phyloP scores from a whole-genome alignment of 2,329 filamentous ascomycete species.

The Calycina marina region DNA sequence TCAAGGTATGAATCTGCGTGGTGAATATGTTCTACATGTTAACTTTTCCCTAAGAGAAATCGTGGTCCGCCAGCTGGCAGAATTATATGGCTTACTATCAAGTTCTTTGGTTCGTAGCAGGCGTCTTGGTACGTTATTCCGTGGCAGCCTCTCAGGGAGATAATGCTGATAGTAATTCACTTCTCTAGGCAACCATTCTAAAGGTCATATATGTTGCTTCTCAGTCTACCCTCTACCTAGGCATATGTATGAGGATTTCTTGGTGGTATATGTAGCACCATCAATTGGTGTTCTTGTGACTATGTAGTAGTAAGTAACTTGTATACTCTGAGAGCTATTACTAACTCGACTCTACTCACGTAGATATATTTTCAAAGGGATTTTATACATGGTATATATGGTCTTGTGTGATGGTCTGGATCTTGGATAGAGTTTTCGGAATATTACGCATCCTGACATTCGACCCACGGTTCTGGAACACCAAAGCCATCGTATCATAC shows the following conservation, averaged over 20 bases:
- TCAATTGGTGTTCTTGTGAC: conserved; percentile 32
- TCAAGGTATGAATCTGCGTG: background rate
- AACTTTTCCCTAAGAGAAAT: background rate
- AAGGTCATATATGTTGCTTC: conserved; percentile 28
- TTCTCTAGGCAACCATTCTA: conserved; percentile 19
- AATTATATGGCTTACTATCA: conserved; percentile 16
- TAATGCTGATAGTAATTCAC: background rate
- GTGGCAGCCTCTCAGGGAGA: background rate
- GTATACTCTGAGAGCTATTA: background rate
- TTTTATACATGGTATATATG: conserved; percentile 35
- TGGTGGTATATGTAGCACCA: conserved; percentile 35
- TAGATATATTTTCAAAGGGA: conserved; percentile 27
- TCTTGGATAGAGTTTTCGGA: conserved; percentile 30
- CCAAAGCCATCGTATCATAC: background rate
- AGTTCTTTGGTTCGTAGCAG: background rate
- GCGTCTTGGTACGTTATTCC: background rate
- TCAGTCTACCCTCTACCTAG: conserved; percentile 26
- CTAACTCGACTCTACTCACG: background rate
- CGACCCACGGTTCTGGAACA: conserved; percentile 24
- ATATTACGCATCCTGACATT: conserved; percentile 26
- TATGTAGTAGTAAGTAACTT: conserved; percentile 6
- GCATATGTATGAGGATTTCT: conserved; percentile 33
- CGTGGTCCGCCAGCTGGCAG: background rate
- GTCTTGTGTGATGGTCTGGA: conserved; percentile 26
- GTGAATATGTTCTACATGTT: too few relatives aligned